phyloP scores from a whole-genome alignment of 805 yeast species.

The Starmerella vitae region DNA sequence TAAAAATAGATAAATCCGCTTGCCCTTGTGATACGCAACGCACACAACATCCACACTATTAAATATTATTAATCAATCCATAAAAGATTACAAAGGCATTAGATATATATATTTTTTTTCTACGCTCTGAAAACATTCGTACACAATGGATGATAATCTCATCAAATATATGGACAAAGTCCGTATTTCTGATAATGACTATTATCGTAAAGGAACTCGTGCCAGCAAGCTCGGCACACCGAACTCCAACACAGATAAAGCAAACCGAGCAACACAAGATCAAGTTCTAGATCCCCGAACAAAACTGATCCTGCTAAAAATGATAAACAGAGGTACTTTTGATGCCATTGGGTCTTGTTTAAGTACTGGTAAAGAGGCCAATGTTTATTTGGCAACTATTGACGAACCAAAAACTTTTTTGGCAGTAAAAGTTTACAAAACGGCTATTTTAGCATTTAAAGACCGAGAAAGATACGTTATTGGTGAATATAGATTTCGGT shows the following conservation, averaged over 20 bases:
- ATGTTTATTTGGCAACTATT: conserved; percentile 70
- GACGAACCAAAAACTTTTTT: conserved; percentile 18
- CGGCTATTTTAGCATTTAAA: conserved; percentile 91
- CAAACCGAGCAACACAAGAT: conserved; percentile 93
- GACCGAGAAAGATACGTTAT: conserved; percentile 92
- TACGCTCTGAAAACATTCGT: not conserved
- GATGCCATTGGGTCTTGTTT: conserved; percentile 85
- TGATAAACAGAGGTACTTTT: conserved; percentile 71
- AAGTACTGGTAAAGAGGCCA: conserved; percentile 97
- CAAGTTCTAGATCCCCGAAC: conserved; percentile 95
- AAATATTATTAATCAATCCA: too few species aligned
- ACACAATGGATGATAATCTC: conserved; percentile 7
- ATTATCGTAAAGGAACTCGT: conserved; percentile 21
- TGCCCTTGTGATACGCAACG: too few species aligned
- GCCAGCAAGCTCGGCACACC: conserved; percentile 18
- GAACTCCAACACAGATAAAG: conserved; percentile 41
- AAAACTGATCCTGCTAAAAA: conserved; percentile 60
- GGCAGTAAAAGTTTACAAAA: conserved; percentile 90
- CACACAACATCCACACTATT: too few species aligned
- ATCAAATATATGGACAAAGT: conserved; percentile 16
- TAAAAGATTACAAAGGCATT: too few species aligned
- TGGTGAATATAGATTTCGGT: conserved; percentile 88
- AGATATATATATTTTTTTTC: too few species aligned
- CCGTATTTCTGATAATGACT: conserved; percentile 19
- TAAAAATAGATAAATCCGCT: too few species aligned